Evolutionary conservation across 257 asterid genomes (phyloP).

Genomic region (Primulina tabacum): DNA sequence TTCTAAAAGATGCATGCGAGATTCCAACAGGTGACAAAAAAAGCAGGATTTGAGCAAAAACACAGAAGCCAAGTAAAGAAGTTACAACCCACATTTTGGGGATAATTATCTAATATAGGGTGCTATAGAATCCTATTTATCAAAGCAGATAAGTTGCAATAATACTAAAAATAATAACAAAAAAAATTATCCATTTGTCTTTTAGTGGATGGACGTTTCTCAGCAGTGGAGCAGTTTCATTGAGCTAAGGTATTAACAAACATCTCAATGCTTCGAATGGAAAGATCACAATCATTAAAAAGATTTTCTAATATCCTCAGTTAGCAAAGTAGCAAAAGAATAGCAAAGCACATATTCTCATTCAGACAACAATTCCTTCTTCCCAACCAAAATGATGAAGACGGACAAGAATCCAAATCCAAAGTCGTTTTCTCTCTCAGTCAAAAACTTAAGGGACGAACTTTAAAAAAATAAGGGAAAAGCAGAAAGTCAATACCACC

Average conservation of each 20-base stretch:
- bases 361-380: too few relatives aligned
- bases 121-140: neutral
- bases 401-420: too few relatives aligned
- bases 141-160: neutral
- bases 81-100: neutral
- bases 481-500: too few relatives aligned
- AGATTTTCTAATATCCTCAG: neutral
- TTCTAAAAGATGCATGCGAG: neutral
- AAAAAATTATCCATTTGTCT: neutral
- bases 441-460: too few relatives aligned
- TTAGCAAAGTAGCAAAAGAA: too few relatives aligned
- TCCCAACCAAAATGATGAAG: too few relatives aligned
- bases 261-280: neutral
- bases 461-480: neutral
- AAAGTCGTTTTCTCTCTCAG: too few relatives aligned
- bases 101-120: constrained; percentile 9
- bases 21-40: neutral
- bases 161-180: neutral
- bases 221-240: neutral
- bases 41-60: neutral
- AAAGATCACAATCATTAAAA: neutral
- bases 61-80: neutral
- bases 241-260: neutral
- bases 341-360: too few relatives aligned
- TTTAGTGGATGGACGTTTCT: neutral